phyloP scores from a whole-genome alignment of 139 green algal genomes.

The Coccomyxa sp. region DNA sequence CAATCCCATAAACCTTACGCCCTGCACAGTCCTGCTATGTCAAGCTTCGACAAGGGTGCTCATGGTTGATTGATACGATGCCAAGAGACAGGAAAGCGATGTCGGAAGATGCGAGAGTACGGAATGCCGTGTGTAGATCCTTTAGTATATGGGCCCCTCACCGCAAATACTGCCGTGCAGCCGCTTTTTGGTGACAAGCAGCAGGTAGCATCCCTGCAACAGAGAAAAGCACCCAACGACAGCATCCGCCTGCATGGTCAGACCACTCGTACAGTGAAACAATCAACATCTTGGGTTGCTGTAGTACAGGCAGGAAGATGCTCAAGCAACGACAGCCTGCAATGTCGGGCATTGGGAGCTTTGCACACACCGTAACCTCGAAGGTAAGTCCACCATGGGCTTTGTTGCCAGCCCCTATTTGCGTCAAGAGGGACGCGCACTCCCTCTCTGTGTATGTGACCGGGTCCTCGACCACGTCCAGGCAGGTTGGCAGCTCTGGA shows the following conservation, averaged over 20 bases:
- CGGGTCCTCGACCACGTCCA: conserved; percentile 55
- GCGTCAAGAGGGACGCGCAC: conserved; percentile 35
- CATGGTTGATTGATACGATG: neutral
- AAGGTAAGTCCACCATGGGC: conserved; percentile 46
- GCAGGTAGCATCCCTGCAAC: conserved; percentile 83
- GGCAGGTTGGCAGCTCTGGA: neutral
- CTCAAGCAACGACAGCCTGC: no score
- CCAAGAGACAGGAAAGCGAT: no score
- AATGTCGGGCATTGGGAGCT: no score
- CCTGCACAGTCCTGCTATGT: conserved; percentile 35
- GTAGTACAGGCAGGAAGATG: no score
- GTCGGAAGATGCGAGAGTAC: no score
- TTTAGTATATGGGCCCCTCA: conserved; percentile 11
- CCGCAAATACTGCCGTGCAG: conserved; percentile 71
- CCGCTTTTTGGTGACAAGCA: conserved; percentile 73
- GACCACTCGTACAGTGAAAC: no score
- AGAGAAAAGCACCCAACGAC: conserved; percentile 81
- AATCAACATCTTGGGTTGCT: no score
- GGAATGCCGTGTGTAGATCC: no score
- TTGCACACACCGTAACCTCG: conserved; percentile 36
- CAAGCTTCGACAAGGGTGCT: neutral
- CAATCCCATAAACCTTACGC: conserved; percentile 83
- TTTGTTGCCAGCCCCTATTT: conserved; percentile 44
- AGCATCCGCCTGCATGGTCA: conserved; percentile 51
- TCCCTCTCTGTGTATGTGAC: conserved; percentile 48